A percentile compares a stretch with the other conserved stretches of the same genome.
Evolutionary conservation across 371 early-diverging fungal genomes (phyloP).

Genomic region (Lichtheimia hyalospora): DNA sequence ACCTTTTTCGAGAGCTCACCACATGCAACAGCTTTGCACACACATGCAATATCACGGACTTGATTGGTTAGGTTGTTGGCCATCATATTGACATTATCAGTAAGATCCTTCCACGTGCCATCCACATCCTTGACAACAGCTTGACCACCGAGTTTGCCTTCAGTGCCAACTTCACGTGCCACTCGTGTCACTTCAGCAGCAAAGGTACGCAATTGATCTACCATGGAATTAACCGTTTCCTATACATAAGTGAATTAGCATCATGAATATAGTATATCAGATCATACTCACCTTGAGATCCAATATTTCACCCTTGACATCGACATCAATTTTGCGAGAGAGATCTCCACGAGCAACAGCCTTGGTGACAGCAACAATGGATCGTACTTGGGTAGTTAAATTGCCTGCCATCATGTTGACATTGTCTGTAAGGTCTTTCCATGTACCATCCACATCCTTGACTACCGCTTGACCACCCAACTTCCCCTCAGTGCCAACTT

Average conservation of each 20-base stretch:
- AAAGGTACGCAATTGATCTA: constrained; percentile 31
- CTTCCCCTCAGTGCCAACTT: constrained; percentile 62
- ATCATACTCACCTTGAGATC: constrained; percentile 13
- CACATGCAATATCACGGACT: constrained; percentile 50
- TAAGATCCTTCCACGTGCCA: constrained; percentile 75
- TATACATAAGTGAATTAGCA: constrained; percentile 50
- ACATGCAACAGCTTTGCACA: constrained; percentile 57
- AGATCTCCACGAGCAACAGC: constrained; percentile 57
- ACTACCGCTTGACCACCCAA: constrained; percentile 63
- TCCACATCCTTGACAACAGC: constrained; percentile 57
- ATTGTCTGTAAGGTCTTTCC: constrained; percentile 55
- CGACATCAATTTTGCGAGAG: constrained; percentile 54
- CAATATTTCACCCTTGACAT: constrained; percentile 32
- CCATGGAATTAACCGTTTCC: constrained; percentile 36
- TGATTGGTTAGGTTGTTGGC: constrained; percentile 57
- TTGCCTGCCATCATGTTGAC: constrained; percentile 63
- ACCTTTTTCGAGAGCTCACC: constrained; percentile 42
- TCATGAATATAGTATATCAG: constrained; percentile 5
- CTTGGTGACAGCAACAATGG: constrained; percentile 54
- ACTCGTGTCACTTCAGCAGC: constrained; percentile 59
- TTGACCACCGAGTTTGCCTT: constrained; percentile 59
- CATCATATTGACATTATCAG: constrained; percentile 61
- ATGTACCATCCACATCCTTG: constrained; percentile 45
- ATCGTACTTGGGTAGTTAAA: constrained; percentile 56
- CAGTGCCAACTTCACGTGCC: constrained; percentile 60